Percentiles rank a stretch among this genome's conserved stretches.
Evolutionary conservation across 176 grass and related monocot genomes (phyloP).

Genomic region (Hsuehochloa calcarea): DNA sequence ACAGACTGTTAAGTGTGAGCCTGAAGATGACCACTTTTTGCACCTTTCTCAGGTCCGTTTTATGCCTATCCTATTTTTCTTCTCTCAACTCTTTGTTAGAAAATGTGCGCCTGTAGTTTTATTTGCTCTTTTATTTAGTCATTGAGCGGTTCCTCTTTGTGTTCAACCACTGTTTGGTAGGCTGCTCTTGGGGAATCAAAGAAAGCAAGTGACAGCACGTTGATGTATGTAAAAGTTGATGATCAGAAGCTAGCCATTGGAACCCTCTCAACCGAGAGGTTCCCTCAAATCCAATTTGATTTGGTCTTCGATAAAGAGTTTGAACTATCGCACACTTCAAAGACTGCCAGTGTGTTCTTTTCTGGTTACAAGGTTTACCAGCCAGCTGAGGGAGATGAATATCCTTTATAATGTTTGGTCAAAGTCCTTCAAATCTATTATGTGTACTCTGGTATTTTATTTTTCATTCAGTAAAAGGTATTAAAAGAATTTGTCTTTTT

Average conservation of each 20-base stretch:
- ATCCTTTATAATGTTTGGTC: constrained; percentile 42
- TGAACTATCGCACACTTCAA: constrained; percentile 83
- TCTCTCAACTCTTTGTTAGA: background rate
- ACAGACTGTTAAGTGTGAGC: constrained; percentile 47
- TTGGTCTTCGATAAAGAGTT: constrained; percentile 89
- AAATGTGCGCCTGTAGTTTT: background rate
- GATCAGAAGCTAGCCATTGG: constrained; percentile 68
- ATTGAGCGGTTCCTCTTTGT: background rate
- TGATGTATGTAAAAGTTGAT: constrained; percentile 56
- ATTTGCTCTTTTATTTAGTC: background rate
- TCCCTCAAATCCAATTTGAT: constrained; percentile 71
- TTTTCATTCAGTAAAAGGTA: background rate
- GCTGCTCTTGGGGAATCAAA: constrained; percentile 67
- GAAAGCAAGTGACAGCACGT: constrained; percentile 50
- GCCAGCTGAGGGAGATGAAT: constrained; percentile 42
- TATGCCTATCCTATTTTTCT: background rate
- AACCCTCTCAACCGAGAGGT: constrained; percentile 57
- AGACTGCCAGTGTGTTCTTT: constrained; percentile 66
- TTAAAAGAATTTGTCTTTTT: background rate
- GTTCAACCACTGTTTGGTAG: constrained; percentile 21
- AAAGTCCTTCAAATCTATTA: background rate
- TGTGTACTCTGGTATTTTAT: background rate
- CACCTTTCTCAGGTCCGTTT: constrained; percentile 85
- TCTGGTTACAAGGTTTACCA: constrained; percentile 68
- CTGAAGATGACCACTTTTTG: constrained; percentile 59